Percentiles rank a stretch among this genome's conserved stretches.
phyloP scores from a whole-genome alignment of 2,329 filamentous ascomycete genomes.

The Colletotrichum godetiae region DNA sequence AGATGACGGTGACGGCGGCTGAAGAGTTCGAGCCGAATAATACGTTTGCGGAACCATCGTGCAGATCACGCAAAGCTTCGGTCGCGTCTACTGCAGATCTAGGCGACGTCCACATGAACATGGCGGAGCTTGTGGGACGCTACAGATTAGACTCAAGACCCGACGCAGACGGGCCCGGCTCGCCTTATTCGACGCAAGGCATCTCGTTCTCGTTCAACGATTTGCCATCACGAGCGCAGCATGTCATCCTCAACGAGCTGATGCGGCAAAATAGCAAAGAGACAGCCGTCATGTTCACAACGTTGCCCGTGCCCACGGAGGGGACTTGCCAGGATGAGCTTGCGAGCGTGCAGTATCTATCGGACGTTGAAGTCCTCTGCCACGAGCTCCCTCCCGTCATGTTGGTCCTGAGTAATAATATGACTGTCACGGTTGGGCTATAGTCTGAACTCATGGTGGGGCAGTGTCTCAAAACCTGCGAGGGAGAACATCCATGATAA shows the following conservation, averaged over 20 bases:
- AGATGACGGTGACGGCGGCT: constrained; percentile 67
- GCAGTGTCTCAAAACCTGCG: constrained; percentile 26
- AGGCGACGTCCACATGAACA: constrained; percentile 53
- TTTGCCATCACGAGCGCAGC: constrained; percentile 84
- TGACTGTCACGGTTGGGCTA: constrained; percentile 86
- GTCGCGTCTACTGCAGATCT: constrained; percentile 43
- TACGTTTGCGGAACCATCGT: constrained; percentile 66
- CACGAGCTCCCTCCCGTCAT: constrained; percentile 80
- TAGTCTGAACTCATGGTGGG: constrained; percentile 44
- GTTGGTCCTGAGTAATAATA: constrained; percentile 87
- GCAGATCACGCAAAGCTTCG: constrained; percentile 52
- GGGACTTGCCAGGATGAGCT: constrained; percentile 78
- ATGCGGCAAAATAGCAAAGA: constrained; percentile 75
- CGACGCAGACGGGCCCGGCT: constrained; percentile 45
- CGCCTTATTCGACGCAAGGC: constrained; percentile 67
- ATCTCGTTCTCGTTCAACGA: constrained; percentile 87
- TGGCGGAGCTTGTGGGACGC: constrained; percentile 57
- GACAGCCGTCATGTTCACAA: constrained; percentile 85
- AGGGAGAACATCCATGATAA: constrained; percentile 24
- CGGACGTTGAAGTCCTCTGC: constrained; percentile 82
- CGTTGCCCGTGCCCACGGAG: constrained; percentile 82
- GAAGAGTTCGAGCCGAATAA: constrained; percentile 68
- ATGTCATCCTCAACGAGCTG: constrained; percentile 87
- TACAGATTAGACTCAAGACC: constrained; percentile 44
- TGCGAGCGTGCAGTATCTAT: constrained; percentile 79